These are phyloP conservation scores for Drechslerella coelobrocha DNA, from an alignment of 2,329 filamentous ascomycete species.

Conservation along the genomic window DNA sequence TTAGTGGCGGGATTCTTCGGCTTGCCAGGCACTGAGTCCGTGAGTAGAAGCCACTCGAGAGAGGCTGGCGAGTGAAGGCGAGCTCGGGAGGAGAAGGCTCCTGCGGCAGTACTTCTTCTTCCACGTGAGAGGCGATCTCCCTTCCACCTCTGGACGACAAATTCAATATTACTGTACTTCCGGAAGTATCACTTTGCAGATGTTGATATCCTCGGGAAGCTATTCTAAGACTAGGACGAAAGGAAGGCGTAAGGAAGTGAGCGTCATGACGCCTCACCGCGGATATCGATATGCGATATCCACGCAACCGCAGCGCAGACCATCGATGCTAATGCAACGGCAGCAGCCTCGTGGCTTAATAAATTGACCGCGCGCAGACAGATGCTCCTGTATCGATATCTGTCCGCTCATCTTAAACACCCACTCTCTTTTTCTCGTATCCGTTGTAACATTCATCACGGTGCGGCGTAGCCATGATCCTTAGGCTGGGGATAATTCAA, in stretches of 20 bases:
- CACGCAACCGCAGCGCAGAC: neutral
- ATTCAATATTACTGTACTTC: too few species aligned
- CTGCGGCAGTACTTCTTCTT: too few species aligned
- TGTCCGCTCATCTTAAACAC: neutral
- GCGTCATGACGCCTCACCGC: neutral
- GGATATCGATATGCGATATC: conserved; percentile 1
- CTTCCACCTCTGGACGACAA: too few species aligned
- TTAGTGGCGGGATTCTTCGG: too few species aligned
- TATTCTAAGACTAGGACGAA: too few species aligned
- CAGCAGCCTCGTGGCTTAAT: neutral
- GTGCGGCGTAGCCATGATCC: neutral
- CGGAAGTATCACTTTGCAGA: too few species aligned
- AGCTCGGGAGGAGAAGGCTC: too few species aligned
- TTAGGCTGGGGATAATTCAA: neutral
- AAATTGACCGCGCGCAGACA: neutral
- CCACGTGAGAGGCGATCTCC: too few species aligned
- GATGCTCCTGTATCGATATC: neutral
- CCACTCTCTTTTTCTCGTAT: neutral
- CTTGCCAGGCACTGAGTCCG: too few species aligned
- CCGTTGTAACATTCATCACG: neutral
- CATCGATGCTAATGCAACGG: neutral
- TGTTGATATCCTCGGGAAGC: neutral
- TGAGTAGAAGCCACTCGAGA: too few species aligned
- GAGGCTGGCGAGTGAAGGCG: too few species aligned
- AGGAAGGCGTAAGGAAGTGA: too few species aligned